Evolutionary conservation across 129 eudicot species (phyloP), one percentile per base, ranked within the genome.

Genomic region (Erigeron canadensis): DNA sequence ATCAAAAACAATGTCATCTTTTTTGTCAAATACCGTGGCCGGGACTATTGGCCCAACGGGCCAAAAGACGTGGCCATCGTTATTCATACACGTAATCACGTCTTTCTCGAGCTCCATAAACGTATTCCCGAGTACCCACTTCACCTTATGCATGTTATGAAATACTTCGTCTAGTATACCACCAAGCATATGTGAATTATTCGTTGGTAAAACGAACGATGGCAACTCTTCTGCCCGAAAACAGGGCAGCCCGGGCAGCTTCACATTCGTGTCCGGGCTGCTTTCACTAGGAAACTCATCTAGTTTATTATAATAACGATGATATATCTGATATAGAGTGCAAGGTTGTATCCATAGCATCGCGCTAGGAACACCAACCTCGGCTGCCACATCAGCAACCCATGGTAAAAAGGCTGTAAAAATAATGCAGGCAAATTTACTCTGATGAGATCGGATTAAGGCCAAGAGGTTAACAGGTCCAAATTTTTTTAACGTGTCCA

Each of bases 321-420:
- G 47, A 61, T 84, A 84, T 69, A 84, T 68, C 1, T 83, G 78
- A 45, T 67, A 80, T 5, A 84, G 55, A 0, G 85, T 56, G 64
- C 81, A 80, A 8, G 88, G 85, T 63, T 84, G 88, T 38, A 84
- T 80, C 88, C 88, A 84, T 4, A 80, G 68, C 88, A 84, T 71
- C 72, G 85, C 80, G 53, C 55, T 56, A 3, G 85, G 88, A 40
- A 80, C 47, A 21, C 63, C 77, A 37, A 56, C 57, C 15, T 63
- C 59, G 0, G 77, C 73, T 10, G 85, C 82, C 41, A 84, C 85
- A 43, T 77, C 82, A 7, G 85, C 74, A 4, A 28, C 85, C 88
- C 85, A 84, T 10, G 88, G 82, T 7, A 72, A n/a, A 44, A 84
- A 84, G n/a, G 88, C 82, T 63, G 81, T 79, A 18, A 5, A 10